A percentile compares a stretch with the other conserved stretches of the same genome.
These are phyloP conservation scores for Sphenostylis stenocarpa DNA, from an alignment of 306 rosid species.

Conservation along the genomic window DNA sequence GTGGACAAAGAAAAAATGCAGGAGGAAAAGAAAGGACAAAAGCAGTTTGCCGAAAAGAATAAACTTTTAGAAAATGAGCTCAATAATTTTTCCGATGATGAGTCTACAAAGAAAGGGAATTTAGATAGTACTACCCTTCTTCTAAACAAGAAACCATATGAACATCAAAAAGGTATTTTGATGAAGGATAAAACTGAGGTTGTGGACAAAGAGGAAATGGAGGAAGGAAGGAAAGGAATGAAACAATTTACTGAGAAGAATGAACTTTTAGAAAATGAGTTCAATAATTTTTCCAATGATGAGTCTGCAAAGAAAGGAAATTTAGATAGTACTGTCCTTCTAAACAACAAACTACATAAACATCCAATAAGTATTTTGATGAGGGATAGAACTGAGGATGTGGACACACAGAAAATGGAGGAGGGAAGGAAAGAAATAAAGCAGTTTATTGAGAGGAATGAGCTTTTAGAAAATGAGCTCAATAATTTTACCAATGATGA, in stretches of 20 bases:
- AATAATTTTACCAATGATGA: constrained; percentile 38
- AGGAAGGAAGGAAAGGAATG: constrained; percentile 30
- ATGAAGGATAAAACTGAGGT: constrained; percentile 48
- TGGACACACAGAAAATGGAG: constrained; percentile 32
- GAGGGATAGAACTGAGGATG: constrained; percentile 45
- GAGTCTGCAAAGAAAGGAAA: constrained; percentile 37
- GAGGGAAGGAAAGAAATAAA: constrained; percentile 30
- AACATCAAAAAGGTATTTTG: constrained; percentile 14
- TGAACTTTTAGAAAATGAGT: constrained; percentile 38
- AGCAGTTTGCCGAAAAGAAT: constrained; percentile 18
- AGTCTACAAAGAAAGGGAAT: constrained; percentile 37
- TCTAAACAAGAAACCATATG: constrained; percentile 36
- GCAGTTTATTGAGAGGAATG: constrained; percentile 24
- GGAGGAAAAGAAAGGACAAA: constrained; percentile 29
- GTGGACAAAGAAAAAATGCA: constrained; percentile 30
- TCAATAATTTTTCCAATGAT: constrained; percentile 39
- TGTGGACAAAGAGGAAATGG: constrained; percentile 27
- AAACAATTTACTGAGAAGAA: constrained; percentile 18
- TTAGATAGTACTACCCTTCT: constrained; percentile 31
- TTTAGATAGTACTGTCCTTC: constrained; percentile 27
- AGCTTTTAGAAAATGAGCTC: constrained; percentile 38
- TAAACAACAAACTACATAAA: constrained; percentile 35
- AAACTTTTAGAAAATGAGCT: constrained; percentile 39
- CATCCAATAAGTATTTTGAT: constrained; percentile 20
- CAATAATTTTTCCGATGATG: constrained; percentile 37